A percentile compares a stretch with the other conserved stretches of the same genome.
phyloP scores from a whole-genome alignment of 169 alveolate species.

The Cryptosporidium ryanae region DNA sequence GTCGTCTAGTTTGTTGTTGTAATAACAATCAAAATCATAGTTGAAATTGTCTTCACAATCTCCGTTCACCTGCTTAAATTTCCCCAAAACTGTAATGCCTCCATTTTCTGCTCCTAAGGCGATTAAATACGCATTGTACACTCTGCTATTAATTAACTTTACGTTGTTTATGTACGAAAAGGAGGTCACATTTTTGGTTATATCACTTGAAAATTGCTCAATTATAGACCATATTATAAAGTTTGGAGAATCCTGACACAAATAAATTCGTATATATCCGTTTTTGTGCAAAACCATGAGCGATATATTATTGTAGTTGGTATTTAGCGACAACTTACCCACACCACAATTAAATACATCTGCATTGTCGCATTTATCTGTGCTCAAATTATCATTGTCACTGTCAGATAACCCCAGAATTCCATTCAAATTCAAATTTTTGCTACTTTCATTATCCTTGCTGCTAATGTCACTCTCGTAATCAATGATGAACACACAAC shows the following conservation, averaged over 20 bases:
- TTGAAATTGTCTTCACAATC: not conserved
- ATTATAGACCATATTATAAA: constrained; percentile 58
- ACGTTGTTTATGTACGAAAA: constrained; percentile 26
- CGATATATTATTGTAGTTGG: constrained; percentile 16
- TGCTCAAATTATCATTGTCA: not conserved
- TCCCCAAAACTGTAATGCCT: not conserved
- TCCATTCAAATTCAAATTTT: not conserved
- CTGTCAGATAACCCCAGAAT: not conserved
- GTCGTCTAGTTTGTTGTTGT: not conserved
- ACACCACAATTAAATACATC: too few relatives aligned
- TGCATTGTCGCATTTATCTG: too few relatives aligned
- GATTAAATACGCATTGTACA: not conserved
- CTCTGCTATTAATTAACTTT: not conserved
- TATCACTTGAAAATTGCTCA: constrained; percentile 48
- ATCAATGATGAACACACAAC: constrained; percentile 19
- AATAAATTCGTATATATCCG: constrained; percentile 46
- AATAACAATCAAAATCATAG: too few relatives aligned
- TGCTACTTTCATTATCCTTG: not conserved
- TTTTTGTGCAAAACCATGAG: constrained; percentile 15
- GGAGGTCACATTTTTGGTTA: not conserved
- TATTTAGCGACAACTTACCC: constrained; percentile 18
- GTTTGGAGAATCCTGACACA: constrained; percentile 60
- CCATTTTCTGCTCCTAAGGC: constrained; percentile 46
- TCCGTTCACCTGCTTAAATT: not conserved
- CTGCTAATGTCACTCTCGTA: constrained; percentile 7